Evolutionary conservation across 2,329 filamentous ascomycete species (phyloP).

Genomic region (Thelonectria blattea): DNA sequence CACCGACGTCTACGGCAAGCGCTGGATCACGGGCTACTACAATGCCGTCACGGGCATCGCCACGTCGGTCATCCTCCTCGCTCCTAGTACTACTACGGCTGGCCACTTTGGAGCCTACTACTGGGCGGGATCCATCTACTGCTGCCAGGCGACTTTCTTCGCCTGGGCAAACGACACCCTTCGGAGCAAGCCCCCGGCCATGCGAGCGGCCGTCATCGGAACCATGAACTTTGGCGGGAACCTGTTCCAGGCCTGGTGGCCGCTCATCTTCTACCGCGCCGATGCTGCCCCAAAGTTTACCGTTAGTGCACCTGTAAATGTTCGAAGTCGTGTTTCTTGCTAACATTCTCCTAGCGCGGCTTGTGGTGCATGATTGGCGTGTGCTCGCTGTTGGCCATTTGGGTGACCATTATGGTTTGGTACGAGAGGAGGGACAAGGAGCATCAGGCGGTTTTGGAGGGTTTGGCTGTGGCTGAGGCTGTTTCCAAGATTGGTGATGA

Average conservation of each 20-base stretch:
- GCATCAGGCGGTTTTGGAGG: constrained; percentile 6
- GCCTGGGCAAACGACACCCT: constrained; percentile 62
- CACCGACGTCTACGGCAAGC: constrained; percentile 40
- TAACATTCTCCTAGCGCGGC: constrained; percentile 13
- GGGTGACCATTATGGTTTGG: constrained; percentile 19
- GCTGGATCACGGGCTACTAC: constrained; percentile 25
- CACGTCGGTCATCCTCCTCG: constrained; percentile 15
- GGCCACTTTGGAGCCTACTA: constrained; percentile 48
- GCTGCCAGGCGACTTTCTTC: constrained; percentile 43
- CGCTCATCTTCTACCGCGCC: constrained; percentile 42
- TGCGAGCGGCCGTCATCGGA: constrained; percentile 41
- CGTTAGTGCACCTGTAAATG: constrained; percentile 6
- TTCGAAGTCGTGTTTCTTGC: not conserved
- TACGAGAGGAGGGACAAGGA: constrained; percentile 18
- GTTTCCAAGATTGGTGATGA: constrained; percentile 3
- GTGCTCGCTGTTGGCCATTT: constrained; percentile 17
- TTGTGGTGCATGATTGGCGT: constrained; percentile 21
- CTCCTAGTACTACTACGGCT: constrained; percentile 42
- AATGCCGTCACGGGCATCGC: constrained; percentile 15
- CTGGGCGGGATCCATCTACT: constrained; percentile 22
- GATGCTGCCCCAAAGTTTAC: constrained; percentile 25
- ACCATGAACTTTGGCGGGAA: constrained; percentile 25
- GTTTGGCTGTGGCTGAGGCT: constrained; percentile 1
- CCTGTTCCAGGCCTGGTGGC: constrained; percentile 32
- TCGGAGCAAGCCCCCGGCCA: constrained; percentile 46